Evolutionary conservation across 2,329 filamentous ascomycete genomes (phyloP).

Genomic region (Ophiostoma ulmi): DNA sequence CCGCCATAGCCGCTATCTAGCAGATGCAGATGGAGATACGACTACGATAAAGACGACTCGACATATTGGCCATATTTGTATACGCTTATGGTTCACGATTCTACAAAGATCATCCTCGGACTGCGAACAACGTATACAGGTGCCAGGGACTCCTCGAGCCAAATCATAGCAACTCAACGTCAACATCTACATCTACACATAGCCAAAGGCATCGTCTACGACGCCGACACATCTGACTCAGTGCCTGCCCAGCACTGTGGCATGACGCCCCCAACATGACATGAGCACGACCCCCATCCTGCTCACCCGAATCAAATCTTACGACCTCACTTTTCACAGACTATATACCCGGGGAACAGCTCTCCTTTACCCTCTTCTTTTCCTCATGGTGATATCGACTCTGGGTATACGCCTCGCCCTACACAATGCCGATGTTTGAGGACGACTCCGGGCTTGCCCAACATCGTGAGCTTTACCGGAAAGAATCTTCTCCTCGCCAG

Average conservation of each 20-base stretch:
- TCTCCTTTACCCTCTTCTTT: neutral
- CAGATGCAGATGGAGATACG: neutral
- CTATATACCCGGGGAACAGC: too few species aligned
- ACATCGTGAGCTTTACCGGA: slow-evolving; percentile 16
- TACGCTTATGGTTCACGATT: neutral
- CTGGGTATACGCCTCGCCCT: too few species aligned
- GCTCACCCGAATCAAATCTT: neutral
- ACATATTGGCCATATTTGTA: too few species aligned
- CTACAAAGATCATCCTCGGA: neutral
- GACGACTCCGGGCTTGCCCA: slow-evolving; percentile 42
- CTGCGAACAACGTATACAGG: neutral
- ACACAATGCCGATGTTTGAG: slow-evolving; percentile 55
- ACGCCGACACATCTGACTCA: neutral
- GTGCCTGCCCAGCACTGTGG: neutral
- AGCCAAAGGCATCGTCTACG: neutral
- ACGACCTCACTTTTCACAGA: neutral
- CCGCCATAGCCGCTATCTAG: neutral
- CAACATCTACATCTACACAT: neutral
- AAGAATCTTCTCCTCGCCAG: slow-evolving; percentile 21
- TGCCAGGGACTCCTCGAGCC: neutral
- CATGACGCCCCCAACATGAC: slow-evolving; percentile 3
- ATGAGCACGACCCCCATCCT: neutral
- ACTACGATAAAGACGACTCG: neutral
- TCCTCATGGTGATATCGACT: neutral
- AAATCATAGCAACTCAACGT: too few species aligned